phyloP scores from a whole-genome alignment of 768 basidiomycete genomes.

The Cantharellus cinnabarinus region DNA sequence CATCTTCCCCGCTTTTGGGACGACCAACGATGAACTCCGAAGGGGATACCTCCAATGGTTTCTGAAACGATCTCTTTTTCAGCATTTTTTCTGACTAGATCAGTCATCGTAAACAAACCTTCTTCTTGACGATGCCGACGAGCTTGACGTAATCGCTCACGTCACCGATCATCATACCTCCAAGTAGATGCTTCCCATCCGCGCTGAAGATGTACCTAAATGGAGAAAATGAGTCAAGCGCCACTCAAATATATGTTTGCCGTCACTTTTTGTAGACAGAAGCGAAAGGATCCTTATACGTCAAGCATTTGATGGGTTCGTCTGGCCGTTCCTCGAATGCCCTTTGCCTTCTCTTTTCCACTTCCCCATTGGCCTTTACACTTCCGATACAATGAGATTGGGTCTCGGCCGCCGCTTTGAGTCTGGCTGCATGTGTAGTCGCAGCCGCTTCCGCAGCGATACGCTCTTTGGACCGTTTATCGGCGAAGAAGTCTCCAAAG shows the following conservation, averaged over 20 bases:
- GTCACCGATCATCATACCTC: constrained; percentile 69
- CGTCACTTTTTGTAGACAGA: constrained; percentile 43
- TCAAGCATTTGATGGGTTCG: constrained; percentile 34
- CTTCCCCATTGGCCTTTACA: too few species aligned
- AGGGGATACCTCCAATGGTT: constrained; percentile 42
- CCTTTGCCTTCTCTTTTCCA: not conserved
- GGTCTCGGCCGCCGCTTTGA: not conserved
- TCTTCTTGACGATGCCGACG: constrained; percentile 49
- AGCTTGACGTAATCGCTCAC: constrained; percentile 47
- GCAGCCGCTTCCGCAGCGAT: not conserved
- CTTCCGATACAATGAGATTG: not conserved
- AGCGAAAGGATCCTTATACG: constrained; percentile 54
- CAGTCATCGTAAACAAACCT: constrained; percentile 18
- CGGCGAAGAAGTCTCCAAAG: constrained; percentile 56
- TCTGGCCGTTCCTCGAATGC: constrained; percentile 7
- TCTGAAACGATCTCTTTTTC: constrained; percentile 20
- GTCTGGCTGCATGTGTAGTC: not conserved
- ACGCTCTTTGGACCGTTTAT: constrained; percentile 18
- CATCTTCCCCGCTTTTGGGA: constrained; percentile 28
- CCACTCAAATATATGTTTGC: not conserved
- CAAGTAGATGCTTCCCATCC: constrained; percentile 50
- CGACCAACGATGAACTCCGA: constrained; percentile 44
- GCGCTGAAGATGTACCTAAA: constrained; percentile 41
- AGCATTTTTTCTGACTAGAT: not conserved
- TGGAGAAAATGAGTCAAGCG: not conserved